phyloP scores from a whole-genome alignment of 192 early-diverging fungal species.

The Glomus cerebriforme region DNA sequence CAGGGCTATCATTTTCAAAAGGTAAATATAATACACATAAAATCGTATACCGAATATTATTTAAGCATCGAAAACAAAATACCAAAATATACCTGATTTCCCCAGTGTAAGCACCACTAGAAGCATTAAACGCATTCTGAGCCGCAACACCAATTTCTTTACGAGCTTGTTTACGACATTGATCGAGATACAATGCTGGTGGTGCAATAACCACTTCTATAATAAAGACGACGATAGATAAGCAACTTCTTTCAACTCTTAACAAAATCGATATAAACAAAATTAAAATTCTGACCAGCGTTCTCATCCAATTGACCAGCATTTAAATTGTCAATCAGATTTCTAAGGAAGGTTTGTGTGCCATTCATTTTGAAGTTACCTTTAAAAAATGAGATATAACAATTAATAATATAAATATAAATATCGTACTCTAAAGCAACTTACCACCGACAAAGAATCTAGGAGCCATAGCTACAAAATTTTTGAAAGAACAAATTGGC shows the following conservation, averaged over 20 bases:
- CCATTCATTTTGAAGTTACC: constrained; percentile 99
- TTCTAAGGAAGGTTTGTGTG: constrained; percentile 68
- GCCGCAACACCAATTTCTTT: constrained; percentile 90
- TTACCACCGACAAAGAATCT: constrained; percentile 28
- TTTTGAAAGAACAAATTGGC: too few relatives aligned
- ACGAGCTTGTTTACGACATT: constrained; percentile 74
- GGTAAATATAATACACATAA: background rate
- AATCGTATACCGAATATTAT: background rate
- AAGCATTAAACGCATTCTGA: constrained; percentile 89
- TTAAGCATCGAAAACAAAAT: background rate
- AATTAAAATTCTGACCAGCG: constrained; percentile 62
- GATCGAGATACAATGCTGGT: constrained; percentile 87
- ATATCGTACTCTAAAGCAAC: background rate
- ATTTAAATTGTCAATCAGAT: constrained; percentile 80
- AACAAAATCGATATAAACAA: background rate
- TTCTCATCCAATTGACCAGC: constrained; percentile 58
- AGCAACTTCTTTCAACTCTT: background rate
- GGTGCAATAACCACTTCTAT: constrained; percentile 97
- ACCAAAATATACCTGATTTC: constrained; percentile 72
- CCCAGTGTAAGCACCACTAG: constrained; percentile 95
- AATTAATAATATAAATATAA: background rate
- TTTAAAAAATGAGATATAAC: background rate
- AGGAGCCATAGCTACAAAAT: background rate
- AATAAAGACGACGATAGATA: background rate
- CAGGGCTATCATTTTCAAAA: constrained; percentile 55